Percentiles rank a stretch among this genome's conserved stretches.
These are phyloP conservation scores for Tulasnella sp. DNA, from an alignment of 768 basidiomycete genomes.

Conservation along the genomic window DNA sequence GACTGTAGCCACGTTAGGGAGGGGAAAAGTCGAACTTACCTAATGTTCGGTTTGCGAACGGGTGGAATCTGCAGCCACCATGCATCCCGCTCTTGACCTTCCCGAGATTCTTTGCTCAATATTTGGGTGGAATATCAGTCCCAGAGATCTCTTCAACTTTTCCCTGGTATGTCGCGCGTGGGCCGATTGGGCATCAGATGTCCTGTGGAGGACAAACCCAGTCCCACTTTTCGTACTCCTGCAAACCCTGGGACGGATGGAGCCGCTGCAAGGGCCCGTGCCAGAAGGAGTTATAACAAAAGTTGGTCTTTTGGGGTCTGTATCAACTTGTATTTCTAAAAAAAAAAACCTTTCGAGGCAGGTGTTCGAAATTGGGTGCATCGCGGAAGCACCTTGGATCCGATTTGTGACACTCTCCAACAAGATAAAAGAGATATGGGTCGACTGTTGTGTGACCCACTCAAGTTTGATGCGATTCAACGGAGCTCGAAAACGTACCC, in stretches of 20 bases:
- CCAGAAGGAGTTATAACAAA: neutral
- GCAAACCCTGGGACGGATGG: neutral
- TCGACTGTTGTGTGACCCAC: no score
- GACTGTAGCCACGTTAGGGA: no score
- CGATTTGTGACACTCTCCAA: no score
- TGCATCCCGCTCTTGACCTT: neutral
- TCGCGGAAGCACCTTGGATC: no score
- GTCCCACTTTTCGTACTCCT: neutral
- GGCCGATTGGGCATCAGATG: neutral
- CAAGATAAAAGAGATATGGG: no score
- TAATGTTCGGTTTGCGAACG: neutral
- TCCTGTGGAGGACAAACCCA: neutral
- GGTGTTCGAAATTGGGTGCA: no score
- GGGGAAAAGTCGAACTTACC: neutral
- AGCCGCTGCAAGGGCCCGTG: neutral
- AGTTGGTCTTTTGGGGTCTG: neutral
- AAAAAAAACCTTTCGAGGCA: no score
- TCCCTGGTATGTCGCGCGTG: neutral
- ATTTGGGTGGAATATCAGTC: neutral
- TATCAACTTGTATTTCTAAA: no score
- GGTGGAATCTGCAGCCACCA: neutral
- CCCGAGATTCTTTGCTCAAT: neutral
- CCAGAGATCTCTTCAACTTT: neutral
- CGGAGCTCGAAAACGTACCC: no score
- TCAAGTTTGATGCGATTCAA: no score